phyloP scores from a whole-genome alignment of 2,329 filamentous ascomycete species.

The Apiospora rasikravindrae region DNA sequence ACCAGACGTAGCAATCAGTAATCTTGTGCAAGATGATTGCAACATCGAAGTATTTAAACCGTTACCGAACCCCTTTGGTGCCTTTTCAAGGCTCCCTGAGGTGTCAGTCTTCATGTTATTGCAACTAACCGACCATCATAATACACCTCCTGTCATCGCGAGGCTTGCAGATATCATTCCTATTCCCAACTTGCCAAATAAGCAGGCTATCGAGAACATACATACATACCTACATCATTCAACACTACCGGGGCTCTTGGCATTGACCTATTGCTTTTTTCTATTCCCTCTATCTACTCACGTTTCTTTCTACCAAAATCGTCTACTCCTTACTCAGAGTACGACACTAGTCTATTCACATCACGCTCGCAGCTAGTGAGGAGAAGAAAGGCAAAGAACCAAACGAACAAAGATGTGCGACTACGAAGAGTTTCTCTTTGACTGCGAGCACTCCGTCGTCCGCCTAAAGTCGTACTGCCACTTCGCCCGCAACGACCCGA shows the following conservation, averaged over 20 bases:
- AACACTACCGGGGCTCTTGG: background rate
- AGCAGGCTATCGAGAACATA: background rate
- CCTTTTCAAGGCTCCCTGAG: background rate
- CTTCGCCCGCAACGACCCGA: conserved; percentile 73
- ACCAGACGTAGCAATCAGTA: background rate
- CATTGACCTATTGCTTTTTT: background rate
- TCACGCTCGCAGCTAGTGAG: background rate
- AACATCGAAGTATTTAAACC: background rate
- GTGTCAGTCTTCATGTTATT: background rate
- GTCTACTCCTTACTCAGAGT: background rate
- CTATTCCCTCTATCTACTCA: background rate
- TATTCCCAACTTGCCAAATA: background rate
- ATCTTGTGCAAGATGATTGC: background rate
- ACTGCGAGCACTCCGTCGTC: conserved; percentile 64
- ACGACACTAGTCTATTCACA: background rate
- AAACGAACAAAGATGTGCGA: conserved; percentile 63
- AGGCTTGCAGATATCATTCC: background rate
- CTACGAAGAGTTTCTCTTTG: conserved; percentile 72
- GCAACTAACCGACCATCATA: background rate
- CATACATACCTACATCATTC: background rate
- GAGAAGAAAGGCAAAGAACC: background rate
- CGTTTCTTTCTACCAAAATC: background rate
- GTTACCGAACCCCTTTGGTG: background rate
- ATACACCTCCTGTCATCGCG: background rate
- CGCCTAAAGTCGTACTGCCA: conserved; percentile 75